These are phyloP conservation scores for Ogataea nakhonphanomensis DNA, from an alignment of 805 yeast species.

Conservation along the genomic window DNA sequence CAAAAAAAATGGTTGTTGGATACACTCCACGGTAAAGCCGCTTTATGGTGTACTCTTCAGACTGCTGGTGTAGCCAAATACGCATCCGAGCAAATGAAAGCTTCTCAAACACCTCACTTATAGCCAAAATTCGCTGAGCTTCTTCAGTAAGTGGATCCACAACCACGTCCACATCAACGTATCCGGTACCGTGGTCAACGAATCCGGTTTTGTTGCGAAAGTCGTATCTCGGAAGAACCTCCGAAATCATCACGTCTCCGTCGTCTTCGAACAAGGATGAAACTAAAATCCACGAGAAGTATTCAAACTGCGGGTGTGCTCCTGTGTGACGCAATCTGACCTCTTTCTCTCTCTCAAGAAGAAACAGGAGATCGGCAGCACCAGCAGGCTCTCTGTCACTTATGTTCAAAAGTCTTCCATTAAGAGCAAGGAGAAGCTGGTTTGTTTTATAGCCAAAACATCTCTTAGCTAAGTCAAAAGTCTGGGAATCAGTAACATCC, in stretches of 20 bases:
- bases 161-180: conserved; percentile 53
- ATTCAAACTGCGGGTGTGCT: conserved; percentile 24
- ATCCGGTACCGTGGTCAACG: conserved; percentile 6
- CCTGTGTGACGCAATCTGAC: conserved; percentile 36
- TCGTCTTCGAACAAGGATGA: conserved; percentile 28
- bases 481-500: conserved; percentile 1
- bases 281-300: conserved; percentile 19
- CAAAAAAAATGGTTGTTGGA: conserved; percentile 34
- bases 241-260: conserved; percentile 25
- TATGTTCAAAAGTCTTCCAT: conserved; percentile 4
- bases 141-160: conserved; percentile 71
- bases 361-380: background rate
- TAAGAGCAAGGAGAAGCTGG: conserved; percentile 1
- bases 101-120: conserved; percentile 36
- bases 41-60: conserved; percentile 45
- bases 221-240: conserved; percentile 23
- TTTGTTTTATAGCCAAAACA: background rate
- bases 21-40: conserved; percentile 55
- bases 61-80: conserved; percentile 51
- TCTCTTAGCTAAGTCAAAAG: background rate
- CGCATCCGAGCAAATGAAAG: conserved; percentile 51
- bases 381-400: background rate
- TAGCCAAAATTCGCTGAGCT: conserved; percentile 59
- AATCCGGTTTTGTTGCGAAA: background rate
- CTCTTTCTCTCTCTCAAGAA: conserved; percentile 42